Evolutionary conservation across 129 eudicot species (phyloP), one percentile per base, ranked within the genome.

Genomic region (Kitagawia praeruptora): DNA sequence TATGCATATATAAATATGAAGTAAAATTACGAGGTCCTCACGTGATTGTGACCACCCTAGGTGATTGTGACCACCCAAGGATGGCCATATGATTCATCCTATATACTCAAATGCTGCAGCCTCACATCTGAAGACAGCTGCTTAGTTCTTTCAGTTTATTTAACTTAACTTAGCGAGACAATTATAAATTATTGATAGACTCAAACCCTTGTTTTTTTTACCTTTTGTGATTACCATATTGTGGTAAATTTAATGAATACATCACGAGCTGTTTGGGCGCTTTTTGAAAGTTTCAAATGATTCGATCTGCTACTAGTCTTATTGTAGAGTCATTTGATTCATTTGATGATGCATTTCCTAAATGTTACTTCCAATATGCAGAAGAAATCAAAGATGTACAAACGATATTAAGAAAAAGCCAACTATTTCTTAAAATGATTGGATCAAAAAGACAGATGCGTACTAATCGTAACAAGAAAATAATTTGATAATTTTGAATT

Each of bases 41-140:
- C 1, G 28, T 56, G 28, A 56, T 19, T n/a, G 11, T 6, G 28
- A 11, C 15, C 48, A 53, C 66, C 61, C 28, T 56, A 7, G n/a
- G n/a, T n/a, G n/a, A n/a, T n/a, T n/a, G n/a, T n/a, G n/a, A n/a
- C n/a, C n/a, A n/a, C n/a, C 98, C 54, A 91, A 91, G 86, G 96
- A 91, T 27, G 97, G 98, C 71, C 90, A 87, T 47, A 79, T 80
- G 56, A 71, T 94, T 71, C 98, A 89, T 84, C 98, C 98, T 0
- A 37, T 91, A 58, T 94, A 91, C 75, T 58, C 77, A 5, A 84
- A 75, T 79, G 58, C 82, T 74, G 83, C 74, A 37, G 75, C 82
- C 82, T 19, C 86, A 31, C 64, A 84, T 81, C 41, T 80, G 40
- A 85, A 85, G 63, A 85, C 88, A 18, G 21, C 89, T 63, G 74